These are phyloP conservation scores for Pyrus hybrid DNA, from an alignment of 331 rosid genomes.

Conservation along the genomic window DNA sequence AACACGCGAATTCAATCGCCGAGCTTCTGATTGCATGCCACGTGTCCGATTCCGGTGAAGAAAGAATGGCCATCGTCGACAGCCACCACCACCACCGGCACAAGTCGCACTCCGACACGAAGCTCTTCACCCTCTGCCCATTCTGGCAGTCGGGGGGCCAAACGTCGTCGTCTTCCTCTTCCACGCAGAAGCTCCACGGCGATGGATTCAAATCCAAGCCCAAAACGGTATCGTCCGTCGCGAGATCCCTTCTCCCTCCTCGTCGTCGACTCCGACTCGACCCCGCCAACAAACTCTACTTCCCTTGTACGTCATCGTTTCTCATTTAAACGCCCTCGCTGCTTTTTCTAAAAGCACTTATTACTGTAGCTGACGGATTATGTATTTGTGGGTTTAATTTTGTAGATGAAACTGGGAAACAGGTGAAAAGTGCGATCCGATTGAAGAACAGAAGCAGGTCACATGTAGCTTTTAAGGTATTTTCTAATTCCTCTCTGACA, in stretches of 20 bases:
- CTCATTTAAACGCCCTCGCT: not conserved
- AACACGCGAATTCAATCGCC: not conserved
- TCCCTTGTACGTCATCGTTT: constrained; percentile 56
- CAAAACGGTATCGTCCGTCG: constrained; percentile 75
- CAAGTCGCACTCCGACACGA: constrained; percentile 38
- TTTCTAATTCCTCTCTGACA: not conserved
- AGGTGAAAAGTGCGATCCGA: constrained; percentile 76
- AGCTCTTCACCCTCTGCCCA: constrained; percentile 54
- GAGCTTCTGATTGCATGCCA: not conserved
- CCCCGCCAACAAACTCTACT: constrained; percentile 62
- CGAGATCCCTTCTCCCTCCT: constrained; percentile 76
- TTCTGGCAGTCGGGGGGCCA: constrained; percentile 69
- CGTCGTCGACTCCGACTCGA: constrained; percentile 90
- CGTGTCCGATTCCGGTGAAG: constrained; percentile 16
- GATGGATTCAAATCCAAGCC: constrained; percentile 26
- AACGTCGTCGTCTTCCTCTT: constrained; percentile 32
- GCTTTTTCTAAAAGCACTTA: not conserved
- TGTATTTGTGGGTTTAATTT: not conserved
- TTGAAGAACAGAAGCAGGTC: constrained; percentile 83
- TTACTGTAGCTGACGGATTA: not conserved
- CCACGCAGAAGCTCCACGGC: constrained; percentile 32
- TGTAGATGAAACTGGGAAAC: constrained; percentile 90
- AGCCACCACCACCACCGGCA: not conserved
- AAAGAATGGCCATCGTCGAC: constrained; percentile 56
- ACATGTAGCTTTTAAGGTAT: constrained; percentile 87